These are phyloP conservation scores for Pseudoturritis turrita DNA, from an alignment of 345 rosid genomes.

Conservation along the genomic window DNA sequence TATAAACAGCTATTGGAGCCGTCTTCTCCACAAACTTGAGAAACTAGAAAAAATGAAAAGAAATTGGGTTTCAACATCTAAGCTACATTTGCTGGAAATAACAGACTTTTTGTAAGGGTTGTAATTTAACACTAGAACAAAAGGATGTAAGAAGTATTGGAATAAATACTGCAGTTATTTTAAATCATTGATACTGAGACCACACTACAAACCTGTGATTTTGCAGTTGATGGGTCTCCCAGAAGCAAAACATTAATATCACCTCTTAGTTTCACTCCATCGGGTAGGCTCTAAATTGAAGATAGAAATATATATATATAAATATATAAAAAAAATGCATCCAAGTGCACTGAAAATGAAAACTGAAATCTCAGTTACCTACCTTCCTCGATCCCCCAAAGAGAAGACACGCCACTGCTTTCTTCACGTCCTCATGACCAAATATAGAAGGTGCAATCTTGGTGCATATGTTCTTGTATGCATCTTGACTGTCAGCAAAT, in stretches of 20 bases:
- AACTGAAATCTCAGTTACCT: background rate
- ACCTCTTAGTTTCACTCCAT: constrained; percentile 93
- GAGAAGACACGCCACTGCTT: constrained; percentile 86
- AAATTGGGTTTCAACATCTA: background rate
- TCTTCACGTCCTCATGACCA: constrained; percentile 89
- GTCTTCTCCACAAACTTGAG: constrained; percentile 98
- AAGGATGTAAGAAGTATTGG: background rate
- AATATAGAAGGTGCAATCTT: constrained; percentile 94
- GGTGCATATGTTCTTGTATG: constrained; percentile 54
- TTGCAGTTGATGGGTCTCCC: constrained; percentile 98
- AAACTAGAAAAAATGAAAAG: constrained; percentile 39
- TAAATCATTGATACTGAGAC: background rate
- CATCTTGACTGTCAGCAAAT: constrained; percentile 62
- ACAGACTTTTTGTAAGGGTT: background rate
- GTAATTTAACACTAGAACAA: background rate
- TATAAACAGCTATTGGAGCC: constrained; percentile 93
- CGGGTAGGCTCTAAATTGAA: constrained; percentile 62
- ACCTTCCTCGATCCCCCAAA: constrained; percentile 98
- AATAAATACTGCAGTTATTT: background rate
- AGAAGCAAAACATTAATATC: constrained; percentile 90
- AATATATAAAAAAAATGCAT: constrained; percentile 6
- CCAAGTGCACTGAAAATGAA: background rate
- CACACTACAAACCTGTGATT: constrained; percentile 66
- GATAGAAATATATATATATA: background rate
- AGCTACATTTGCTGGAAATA: background rate